Base-by-base conservation (phyloP, 2,329 filamentous ascomycete genomes). In the Daldinia eschscholtzii region DNA sequence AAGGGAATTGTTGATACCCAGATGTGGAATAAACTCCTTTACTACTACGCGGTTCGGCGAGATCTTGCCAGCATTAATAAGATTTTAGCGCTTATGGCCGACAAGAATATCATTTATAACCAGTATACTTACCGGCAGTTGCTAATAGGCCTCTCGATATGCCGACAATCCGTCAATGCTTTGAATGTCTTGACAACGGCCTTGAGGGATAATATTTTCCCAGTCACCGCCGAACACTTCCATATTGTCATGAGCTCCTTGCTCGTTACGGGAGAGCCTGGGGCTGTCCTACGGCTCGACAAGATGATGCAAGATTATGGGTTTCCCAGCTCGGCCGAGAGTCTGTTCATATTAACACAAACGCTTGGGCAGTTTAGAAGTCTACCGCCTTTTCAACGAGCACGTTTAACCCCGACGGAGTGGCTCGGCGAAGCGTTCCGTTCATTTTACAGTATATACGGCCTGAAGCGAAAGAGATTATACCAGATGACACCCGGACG, bases 11-110 rank as follows among this genome's bases (percentile, higher is more conserved):
- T 88, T 1, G 82, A 85, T 1, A 89, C 89, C 1, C 82, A 85
- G 35, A 88, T 93, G 76, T 98, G 93, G 92, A 97, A 98, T 76
- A 85, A 88, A 60, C 81, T 98, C 35, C 82, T 98, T 4, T 84
- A 86, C 63, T 88, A 91, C 67, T 86, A 93, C 77, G 92, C 92
- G 6, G 81, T 88, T 62, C 85, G 87, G 6, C 87, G 91, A 62
- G 83, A 85, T 59, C 77, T 88, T 6, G 76, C 76, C n/a, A 80
- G 80, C 55, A 81, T 87, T 60, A 84, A 88, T 72, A 81, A 79
- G 4, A 64, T 87, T 6, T 79, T 88, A 23, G 78, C 80, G 39
- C 68, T 75, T 39, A 89, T 89, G 87, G 82, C 81, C 23, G 77
- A 81, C 12, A 76, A 80, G 42, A 75, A 79, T 0, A 75, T 89